Evolutionary conservation across 257 asterid species (phyloP), one percentile per base, ranked within the genome.

Genomic region (Hygrophila difformis): DNA sequence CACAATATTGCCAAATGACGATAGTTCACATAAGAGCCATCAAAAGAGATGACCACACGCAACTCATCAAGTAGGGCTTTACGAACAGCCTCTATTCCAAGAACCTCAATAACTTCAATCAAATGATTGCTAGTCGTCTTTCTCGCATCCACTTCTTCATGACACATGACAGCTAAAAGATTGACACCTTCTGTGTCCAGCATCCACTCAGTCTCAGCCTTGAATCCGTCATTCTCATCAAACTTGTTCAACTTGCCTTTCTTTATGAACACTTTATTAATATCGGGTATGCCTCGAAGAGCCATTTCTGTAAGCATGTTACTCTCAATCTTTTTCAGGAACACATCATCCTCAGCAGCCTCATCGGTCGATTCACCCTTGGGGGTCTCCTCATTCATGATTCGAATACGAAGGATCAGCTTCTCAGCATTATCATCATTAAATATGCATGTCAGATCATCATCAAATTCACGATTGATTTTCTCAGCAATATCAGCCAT

Each of bases 291-390:
- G 55, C 99, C 99, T 38, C 96, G 74, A 50, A 91, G 96, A 65
- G 96, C 93, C 99, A 91, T 91, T 56, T 91, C 96, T 0, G 99
- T 91, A 5, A 91, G 87, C 99, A 91, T 91, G 79, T 91, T 91
- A 55, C 96, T 66, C 72, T 80, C 99, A 6, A 91, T 82, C 94
- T 91, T 91, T 52, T 91, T 91, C 11, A 91, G 88, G 70, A 91
- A 91, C 39, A 91, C 99, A 39, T 91, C 96, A 62, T 91, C 99
- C 81, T 91, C 99, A 16, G 95, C 93, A 13, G 95, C 80, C 62
- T 79, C 99, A 63, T 91, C 96, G 9, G 35, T 49, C 67, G 73
- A 33, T 46, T 86, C 96, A 19, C 99, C 99, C 77, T 91, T 91
- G 0, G 96, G 93, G 58, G 94, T 96, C 61, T 91, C 95, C 56